Evolutionary conservation across 805 yeast genomes (phyloP).

Genomic region (Dipodascus geniculatus): DNA sequence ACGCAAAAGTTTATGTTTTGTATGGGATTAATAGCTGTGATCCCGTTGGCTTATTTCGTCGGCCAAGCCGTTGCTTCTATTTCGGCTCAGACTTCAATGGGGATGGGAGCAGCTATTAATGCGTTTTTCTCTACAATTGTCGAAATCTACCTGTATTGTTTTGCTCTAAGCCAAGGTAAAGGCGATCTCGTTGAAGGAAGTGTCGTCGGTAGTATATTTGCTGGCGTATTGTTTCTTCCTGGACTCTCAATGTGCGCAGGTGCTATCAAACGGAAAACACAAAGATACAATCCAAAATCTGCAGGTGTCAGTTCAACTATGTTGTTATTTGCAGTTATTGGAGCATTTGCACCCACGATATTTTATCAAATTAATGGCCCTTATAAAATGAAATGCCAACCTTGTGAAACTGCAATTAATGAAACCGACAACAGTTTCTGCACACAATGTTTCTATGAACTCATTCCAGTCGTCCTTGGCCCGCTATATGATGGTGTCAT

Average conservation of each 20-base stretch:
- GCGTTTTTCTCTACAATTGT: constrained; percentile 96
- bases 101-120: constrained; percentile 94
- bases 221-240: constrained; percentile 83
- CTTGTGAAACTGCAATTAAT: constrained; percentile 29
- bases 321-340: constrained; percentile 81
- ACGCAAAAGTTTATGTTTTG: constrained; percentile 57
- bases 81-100: constrained; percentile 97
- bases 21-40: constrained; percentile 68
- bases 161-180: constrained; percentile 75
- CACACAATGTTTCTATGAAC: constrained; percentile 62
- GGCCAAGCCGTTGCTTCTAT: constrained; percentile 99
- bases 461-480: constrained; percentile 60
- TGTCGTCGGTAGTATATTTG: constrained; percentile 84
- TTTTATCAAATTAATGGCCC: constrained; percentile 85
- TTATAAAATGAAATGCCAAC: constrained; percentile 61
- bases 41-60: constrained; percentile 91
- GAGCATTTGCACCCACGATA: constrained; percentile 85
- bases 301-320: constrained; percentile 97
- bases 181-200: constrained; percentile 92
- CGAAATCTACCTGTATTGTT: constrained; percentile 84
- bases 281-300: constrained; percentile 86
- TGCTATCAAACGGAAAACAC: constrained; percentile 84
- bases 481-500: constrained; percentile 53
- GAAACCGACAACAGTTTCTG: constrained; percentile 27
- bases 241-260: constrained; percentile 98